Evolutionary conservation across 2,329 filamentous ascomycete genomes (phyloP).

Genomic region (Scortechinia acanthostroma): DNA sequence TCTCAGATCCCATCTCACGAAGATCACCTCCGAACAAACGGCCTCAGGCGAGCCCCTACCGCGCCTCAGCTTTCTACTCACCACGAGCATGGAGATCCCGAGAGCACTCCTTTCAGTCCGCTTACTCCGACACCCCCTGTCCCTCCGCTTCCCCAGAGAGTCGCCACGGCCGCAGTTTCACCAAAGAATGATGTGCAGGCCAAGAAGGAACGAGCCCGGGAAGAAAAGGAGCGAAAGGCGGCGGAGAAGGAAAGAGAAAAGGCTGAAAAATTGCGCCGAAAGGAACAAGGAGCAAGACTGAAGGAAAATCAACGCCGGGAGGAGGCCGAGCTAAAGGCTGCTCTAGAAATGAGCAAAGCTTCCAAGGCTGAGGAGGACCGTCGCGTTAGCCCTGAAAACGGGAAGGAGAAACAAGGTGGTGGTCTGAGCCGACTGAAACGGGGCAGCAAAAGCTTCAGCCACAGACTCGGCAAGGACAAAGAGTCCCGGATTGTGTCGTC

Average conservation of each 20-base stretch:
- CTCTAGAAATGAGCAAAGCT: neutral
- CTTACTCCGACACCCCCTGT: neutral
- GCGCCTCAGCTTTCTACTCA: neutral
- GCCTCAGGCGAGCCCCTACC: slow-evolving; percentile 8
- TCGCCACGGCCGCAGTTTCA: neutral
- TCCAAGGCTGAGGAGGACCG: neutral
- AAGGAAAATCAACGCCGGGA: neutral
- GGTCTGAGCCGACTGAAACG: neutral
- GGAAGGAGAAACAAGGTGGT: neutral
- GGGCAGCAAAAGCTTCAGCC: neutral
- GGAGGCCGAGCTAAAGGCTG: neutral
- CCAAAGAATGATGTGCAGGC: slow-evolving; percentile 5
- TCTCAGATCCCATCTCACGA: neutral
- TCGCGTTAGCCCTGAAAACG: neutral
- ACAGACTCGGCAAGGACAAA: neutral
- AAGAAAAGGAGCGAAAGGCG: slow-evolving; percentile 1
- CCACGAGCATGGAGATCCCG: neutral
- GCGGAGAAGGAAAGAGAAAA: neutral
- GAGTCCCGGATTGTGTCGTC: neutral
- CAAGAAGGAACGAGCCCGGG: slow-evolving; percentile 4
- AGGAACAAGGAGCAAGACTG: slow-evolving; percentile 3
- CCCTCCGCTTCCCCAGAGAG: neutral
- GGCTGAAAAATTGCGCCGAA: neutral
- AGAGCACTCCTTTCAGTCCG: neutral
- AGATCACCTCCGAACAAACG: neutral